These are phyloP conservation scores for Diplotaxis tenuifolia DNA, from an alignment of 345 rosid species.

Conservation along the genomic window DNA sequence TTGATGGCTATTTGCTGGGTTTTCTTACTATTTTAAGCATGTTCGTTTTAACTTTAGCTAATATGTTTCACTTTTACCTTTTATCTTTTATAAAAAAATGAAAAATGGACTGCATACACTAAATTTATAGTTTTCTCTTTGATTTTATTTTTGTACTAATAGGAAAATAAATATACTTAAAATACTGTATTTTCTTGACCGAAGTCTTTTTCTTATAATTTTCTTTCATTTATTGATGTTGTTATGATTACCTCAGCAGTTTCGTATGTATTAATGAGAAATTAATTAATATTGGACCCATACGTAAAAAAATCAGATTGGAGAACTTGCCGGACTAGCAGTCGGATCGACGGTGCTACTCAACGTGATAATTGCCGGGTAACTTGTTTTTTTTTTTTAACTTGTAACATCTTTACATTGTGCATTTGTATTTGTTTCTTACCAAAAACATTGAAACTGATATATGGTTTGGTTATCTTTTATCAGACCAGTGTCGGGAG, in stretches of 20 bases:
- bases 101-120: not conserved
- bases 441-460: not conserved
- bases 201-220: not conserved
- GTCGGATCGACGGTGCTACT: constrained; percentile 83
- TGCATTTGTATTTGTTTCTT: not conserved
- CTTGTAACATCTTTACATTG: not conserved
- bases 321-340: constrained; percentile 93
- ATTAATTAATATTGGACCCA: not conserved
- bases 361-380: constrained; percentile 91
- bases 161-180: not conserved
- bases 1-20: not conserved
- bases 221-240: constrained; percentile 4
- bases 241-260: not conserved
- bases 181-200: not conserved
- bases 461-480: not conserved
- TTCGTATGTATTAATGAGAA: not conserved
- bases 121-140: not conserved
- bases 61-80: no score
- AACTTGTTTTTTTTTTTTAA: not conserved
- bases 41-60: not conserved
- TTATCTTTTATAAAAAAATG: no score
- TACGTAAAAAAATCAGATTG: constrained; percentile 56
- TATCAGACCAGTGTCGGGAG: constrained; percentile 75
- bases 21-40: not conserved
- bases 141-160: not conserved